Base-by-base conservation (phyloP, 192 early-diverging fungal genomes). In the Coemansia asiatica region DNA sequence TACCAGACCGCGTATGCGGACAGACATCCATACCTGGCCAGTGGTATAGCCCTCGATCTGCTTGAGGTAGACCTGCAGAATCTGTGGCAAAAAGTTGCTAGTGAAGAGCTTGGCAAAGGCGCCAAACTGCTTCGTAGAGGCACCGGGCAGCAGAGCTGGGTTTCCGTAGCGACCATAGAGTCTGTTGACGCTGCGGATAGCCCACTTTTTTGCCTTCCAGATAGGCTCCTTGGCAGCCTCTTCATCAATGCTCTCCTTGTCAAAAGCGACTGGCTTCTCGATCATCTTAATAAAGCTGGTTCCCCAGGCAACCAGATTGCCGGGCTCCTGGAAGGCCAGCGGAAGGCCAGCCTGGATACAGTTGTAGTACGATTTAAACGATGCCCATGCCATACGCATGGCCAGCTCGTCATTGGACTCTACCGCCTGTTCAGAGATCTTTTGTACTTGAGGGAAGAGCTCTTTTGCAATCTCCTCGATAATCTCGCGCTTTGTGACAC, bases 181-280 rank as follows among this genome's bases (percentile, higher is more conserved):
- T 21, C 87, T 88, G 85, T 96, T 94, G 68, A 98, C 80, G 76
- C 89, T 92, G 61, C 86, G 87, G 70, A 90, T 89, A 8, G 95
- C 90, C 95, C 97, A 97, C 70, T 96, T 95, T 74, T 96, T 97
- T 57, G 90, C 90, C 83, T 95, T 95, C 90, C 90, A 94, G 84
- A 87, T 93, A 21, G 90, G 89, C 73, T 91, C 87, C 68, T 89
- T 89, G 60, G 92, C 92, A 28, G 88, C 72, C 31, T 94, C 93
- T 48, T 91, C 88, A 38, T 84, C 82, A 33, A 72, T 67, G 1
- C 74, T 62, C 55, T 88, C 86, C 38, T 78, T 71, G 19, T 88
- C 85, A 4, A 89, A 74, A 8, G 84, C 85, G 25, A 89, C 82
- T 35, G 83, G 82, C 74, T 87, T 89, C 38, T 87, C 87, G 18